Conservation (phyloP, 2,329 filamentous ascomycete genomes). For the Kalaharituber pfeilii region DNA sequence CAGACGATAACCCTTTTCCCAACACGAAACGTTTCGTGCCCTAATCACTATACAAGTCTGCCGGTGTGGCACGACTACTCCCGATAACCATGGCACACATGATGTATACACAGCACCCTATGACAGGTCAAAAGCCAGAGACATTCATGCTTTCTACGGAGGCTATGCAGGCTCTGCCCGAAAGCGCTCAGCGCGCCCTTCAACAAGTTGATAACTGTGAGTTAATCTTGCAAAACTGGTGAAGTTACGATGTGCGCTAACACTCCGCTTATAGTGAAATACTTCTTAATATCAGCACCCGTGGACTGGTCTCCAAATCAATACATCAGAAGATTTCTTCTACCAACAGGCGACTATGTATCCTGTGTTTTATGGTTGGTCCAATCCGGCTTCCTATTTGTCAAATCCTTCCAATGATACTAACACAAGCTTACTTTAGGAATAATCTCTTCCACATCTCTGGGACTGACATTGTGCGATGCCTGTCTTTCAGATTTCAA, state of each 20-base stretch:
- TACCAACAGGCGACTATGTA: constrained; percentile 96
- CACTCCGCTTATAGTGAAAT: constrained; percentile 54
- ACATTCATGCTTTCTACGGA: constrained; percentile 97
- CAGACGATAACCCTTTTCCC: constrained; percentile 1
- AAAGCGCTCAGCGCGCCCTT: constrained; percentile 89
- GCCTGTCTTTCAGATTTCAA: constrained; percentile 93
- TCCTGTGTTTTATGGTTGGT: constrained; percentile 82
- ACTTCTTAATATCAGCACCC: constrained; percentile 95
- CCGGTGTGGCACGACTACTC: neutral
- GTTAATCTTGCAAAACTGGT: constrained; percentile 33
- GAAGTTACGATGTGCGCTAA: constrained; percentile 2
- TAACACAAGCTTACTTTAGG: constrained; percentile 31
- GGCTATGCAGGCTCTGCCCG: constrained; percentile 86
- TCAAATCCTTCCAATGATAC: constrained; percentile 1
- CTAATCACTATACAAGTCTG: neutral
- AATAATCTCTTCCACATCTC: constrained; percentile 99
- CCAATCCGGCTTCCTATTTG: constrained; percentile 1
- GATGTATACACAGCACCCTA: constrained; percentile 73
- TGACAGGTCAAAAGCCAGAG: constrained; percentile 92
- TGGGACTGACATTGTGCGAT: constrained; percentile 95
- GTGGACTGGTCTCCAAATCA: constrained; percentile 96
- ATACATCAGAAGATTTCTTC: constrained; percentile 85
- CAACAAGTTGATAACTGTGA: constrained; percentile 96
- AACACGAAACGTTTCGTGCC: constrained; percentile 1
- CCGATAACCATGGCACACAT: constrained; percentile 16